Evolutionary conservation across 78 protist genomes (phyloP), one percentile per base, ranked within the genome.

Genomic region (Emiliania huxleyi): DNA sequence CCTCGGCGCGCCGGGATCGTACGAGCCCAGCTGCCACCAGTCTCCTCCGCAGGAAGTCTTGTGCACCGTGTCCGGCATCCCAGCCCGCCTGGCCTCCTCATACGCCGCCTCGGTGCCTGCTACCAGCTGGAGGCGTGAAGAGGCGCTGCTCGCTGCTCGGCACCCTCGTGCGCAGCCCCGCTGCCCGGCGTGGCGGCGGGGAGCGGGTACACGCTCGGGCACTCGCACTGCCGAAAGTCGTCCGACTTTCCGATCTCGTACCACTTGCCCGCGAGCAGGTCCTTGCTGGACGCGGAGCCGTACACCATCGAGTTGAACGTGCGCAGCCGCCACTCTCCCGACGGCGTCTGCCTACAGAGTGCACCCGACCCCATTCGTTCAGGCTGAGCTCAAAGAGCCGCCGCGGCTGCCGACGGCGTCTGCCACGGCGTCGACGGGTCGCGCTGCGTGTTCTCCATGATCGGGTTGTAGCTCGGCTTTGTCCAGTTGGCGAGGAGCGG

Each of bases 271-370:
- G 83, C 83, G 44, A 73, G 18, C 33, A 73, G 37, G 83, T 73
- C 83, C 23, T 56, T 69, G 62, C 1, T 46, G 90, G 62, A 84
- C 38, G 69, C 71, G 25, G 75, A 0, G 75, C n/a, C 43, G 69
- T 48, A 85, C 29, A 85, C 22, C 42, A 12, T 8, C 46, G 75
- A 0, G 43, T 85, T 43, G 90, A 8, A 62, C 46, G 90, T 85
- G 44, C 35, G 15, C 35, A 85, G 90, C 37, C 90, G 62, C 90
- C 90, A 85, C 43, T 85, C 90, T 33, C 90, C 90, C 12, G 4
- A 4, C 35, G 85, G 23, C 69, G 42, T 33, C 2, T 22, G 40
- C 75, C 56, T n/a, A n/a, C n/a, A n/a, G n/a, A 15, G 19, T 55
- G 69, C 69, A 55, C n/a, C 19, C 69, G 69, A 55, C 69, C 19